Base-by-base conservation (phyloP, 1,284 basidiomycete genomes). In the Pyrrhoderma noxium region DNA sequence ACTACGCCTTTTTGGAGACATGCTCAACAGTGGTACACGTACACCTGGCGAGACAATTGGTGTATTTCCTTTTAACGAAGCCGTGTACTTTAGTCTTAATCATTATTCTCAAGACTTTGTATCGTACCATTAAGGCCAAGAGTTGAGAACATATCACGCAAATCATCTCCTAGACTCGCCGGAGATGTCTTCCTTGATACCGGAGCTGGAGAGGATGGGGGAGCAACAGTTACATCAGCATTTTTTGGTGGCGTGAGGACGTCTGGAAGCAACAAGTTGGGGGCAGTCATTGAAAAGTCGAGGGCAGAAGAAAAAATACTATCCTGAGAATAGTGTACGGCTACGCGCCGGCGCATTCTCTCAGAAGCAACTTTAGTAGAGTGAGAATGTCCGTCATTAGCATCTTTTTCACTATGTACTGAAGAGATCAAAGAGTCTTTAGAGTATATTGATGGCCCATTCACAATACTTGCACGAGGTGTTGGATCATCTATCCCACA, bases 241-340 rank as follows among this genome's bases (percentile, higher is more conserved):
- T 40, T 39, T 25, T 35, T 27, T 18, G 38, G n/a, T 18, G 31
- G 23, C 25, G 9, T 13, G 11, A 45, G 52, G 49, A 16, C 51
- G 53, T n/a, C 57, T 37, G 38, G 14, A 14, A 22, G 21, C 7
- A 40, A 8, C 38, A n/a, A 40, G 9, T 59, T 61, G 8, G 61
- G 60, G 46, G 60, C 57, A 41, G 60, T 57, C 3, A 60, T 55
- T 34, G 65, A 65, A 47, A 65, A 64, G 46, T 68, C 64, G 5
- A 66, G 58, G n/a, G 61, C 60, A 35, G 64, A 62, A 7, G 67
- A 69, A 53, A 70, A 69, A 18, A 68, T 63, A 47, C 64, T 65
- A 44, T 68, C 65, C 42, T 60, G 59, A 13, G 64, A 59, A 23
- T 61, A 53, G 50, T 65, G 64, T 8, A 59, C 60, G 21, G 61